These are phyloP conservation scores for Darksidea phi DNA, from an alignment of 495 filamentous ascomycete genomes.

Conservation along the genomic window DNA sequence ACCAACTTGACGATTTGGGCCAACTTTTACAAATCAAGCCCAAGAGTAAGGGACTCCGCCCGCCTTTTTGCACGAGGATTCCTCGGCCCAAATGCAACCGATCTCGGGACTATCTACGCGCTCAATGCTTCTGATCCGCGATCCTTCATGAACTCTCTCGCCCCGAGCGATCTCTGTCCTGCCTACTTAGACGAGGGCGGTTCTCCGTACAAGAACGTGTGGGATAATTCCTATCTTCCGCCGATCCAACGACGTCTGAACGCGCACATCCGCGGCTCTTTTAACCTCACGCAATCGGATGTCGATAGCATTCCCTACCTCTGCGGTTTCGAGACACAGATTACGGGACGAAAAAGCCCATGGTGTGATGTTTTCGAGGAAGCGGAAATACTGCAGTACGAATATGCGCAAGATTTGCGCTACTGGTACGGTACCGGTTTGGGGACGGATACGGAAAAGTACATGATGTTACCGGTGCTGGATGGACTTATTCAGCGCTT, in stretches of 20 bases:
- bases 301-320: constrained; percentile 57
- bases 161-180: constrained; percentile 57
- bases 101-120: constrained; percentile 51
- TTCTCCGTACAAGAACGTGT: constrained; percentile 37
- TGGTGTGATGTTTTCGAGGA: constrained; percentile 57
- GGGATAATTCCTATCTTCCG: constrained; percentile 53
- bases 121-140: constrained; percentile 50
- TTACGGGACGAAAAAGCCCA: constrained; percentile 53
- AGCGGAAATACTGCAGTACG: constrained; percentile 54
- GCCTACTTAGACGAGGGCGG: constrained; percentile 49
- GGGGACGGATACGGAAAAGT: constrained; percentile 46
- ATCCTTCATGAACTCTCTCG: constrained; percentile 55
- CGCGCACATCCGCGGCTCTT: constrained; percentile 48
- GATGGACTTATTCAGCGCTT: constrained; percentile 51
- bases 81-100: constrained; percentile 50
- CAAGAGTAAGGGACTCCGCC: constrained; percentile 45
- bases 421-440: constrained; percentile 60
- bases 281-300: constrained; percentile 52
- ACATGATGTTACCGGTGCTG: constrained; percentile 51
- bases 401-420: constrained; percentile 59
- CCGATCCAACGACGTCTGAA: constrained; percentile 53
- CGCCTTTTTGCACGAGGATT: constrained; percentile 56
- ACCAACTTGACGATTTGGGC: constrained; percentile 57
- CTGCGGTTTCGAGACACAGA: constrained; percentile 61
- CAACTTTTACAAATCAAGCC: constrained; percentile 51